Evolutionary conservation across 2,329 filamentous ascomycete species (phyloP), one percentile per base, ranked within the genome.

Genomic region (Apiospora pterosperma): DNA sequence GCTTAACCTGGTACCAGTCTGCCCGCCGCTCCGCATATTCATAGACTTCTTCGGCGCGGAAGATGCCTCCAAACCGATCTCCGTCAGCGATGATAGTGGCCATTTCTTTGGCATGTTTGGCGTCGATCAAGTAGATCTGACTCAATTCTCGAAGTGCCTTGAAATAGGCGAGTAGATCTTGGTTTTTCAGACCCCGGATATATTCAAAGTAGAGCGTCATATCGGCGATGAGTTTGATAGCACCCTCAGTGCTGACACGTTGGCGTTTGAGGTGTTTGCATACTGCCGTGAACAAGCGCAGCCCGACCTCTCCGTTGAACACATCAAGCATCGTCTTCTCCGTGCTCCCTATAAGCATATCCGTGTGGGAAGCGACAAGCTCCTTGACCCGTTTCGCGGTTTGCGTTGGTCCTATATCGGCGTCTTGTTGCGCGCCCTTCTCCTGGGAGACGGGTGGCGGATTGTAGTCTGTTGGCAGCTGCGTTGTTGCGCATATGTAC

Each of bases 231-330:
- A 99, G 86, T 76, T 91, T 94, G 75, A 98, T 88, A 23, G 96
- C 92, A 64, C 96, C 96, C 67, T 93, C 90, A 31, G 93, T 92
- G 75, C 90, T 95, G 78, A 99, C 88, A 64, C 96, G 90, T 81
- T 98, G 96, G 11, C 95, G 91, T 82, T 99, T 99, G 69, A 99
- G 86, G 79, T 99, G 96, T 80, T 99, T 99, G 84, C 95, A 97
- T 61, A 99, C 84, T 21, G 92, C 91, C 23, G 91, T 89, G 79
- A 98, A 99, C 62, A 99, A 85, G 31, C 96, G 91, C 68, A 97
- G 86, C 0, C 96, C 96, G 31, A 99, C 95, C 80, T 99, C 96
- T 78, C 96, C 93, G 77, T 97, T 97, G 84, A 99, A 99, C 16
- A 99, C 96, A 74, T 99, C 96, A 31, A 99, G 89, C 85, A 97